phyloP scores from a whole-genome alignment of 2,329 filamentous ascomycete species.

The Didymella keratinophila region DNA sequence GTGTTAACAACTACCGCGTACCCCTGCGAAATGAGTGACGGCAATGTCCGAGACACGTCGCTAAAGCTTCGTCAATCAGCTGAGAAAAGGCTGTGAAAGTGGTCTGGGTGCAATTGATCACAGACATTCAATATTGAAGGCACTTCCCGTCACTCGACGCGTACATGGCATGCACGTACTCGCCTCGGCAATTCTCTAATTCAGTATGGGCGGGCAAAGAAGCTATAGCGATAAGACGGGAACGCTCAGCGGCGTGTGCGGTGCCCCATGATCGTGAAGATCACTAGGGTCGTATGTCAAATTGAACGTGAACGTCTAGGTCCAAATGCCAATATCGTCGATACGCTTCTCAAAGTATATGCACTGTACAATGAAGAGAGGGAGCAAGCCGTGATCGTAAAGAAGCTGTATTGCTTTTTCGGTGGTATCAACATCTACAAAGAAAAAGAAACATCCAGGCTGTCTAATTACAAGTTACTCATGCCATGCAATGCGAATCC shows the following conservation, averaged over 20 bases:
- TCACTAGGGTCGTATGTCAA: not conserved
- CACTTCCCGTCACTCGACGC: not conserved
- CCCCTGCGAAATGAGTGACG: not conserved
- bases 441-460: not conserved
- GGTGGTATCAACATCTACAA: not conserved
- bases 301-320: not conserved
- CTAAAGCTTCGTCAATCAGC: not conserved
- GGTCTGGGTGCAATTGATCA: not conserved
- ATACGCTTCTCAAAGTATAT: not conserved
- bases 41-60: not conserved
- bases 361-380: not conserved
- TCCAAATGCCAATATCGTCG: not conserved
- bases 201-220: not conserved
- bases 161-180: not conserved
- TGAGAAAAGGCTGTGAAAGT: not conserved
- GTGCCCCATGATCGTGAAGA: not conserved
- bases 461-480: conserved; percentile 3
- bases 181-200: not conserved
- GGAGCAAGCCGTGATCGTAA: not conserved
- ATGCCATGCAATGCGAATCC: conserved; percentile 2
- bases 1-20: not conserved
- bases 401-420: conserved; percentile 1
- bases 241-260: not conserved
- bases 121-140: not conserved
- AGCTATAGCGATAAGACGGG: not conserved